Evolutionary conservation across 2,329 filamentous ascomycete genomes (phyloP), one percentile per base, ranked within the genome.

Genomic region (Botrytis elliptica): DNA sequence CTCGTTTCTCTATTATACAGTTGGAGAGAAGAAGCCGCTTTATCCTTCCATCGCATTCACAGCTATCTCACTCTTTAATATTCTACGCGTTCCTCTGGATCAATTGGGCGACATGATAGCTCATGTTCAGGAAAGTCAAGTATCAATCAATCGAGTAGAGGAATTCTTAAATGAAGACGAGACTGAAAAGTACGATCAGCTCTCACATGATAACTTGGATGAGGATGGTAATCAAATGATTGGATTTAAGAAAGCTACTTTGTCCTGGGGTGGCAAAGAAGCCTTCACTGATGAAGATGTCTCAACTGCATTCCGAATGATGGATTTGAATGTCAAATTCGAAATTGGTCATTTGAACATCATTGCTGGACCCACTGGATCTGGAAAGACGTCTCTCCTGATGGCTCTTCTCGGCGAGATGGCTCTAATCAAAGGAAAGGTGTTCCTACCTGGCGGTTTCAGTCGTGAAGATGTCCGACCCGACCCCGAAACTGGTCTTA

Each of bases 91-190:
- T 71, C 96, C 96, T 7, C 86, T 99, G 64, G 96, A 99, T 82
- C 95, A 98, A 83, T 88, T 99, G 71, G 96, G 96, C 69, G 96
- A 99, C 83, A 99, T 99, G 96, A 92, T 98, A 80, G 96, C 96
- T 18, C 96, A 98, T 83, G 95, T 99, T 6, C 94, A 98, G 84
- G 96, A 99, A 83, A 93, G 95, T 38, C 97, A 97, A 84, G 95
- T 99, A 33, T 99, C 96, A 0, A 91, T 99, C 70, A 95, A 98
- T 80, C 95, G 96, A 85, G 93, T 99, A 12, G 95, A 99, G 80
- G 93, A 97, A 78, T 99, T 98, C 79, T 83, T 99, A 60, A 91
- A 88, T 73, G 96, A 99, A 81, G 94, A 96, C 12, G 96, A 99
- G 84, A 99, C 96, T 0, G 94, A 97, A 74, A 99, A 99, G 82